Conservation (phyloP, 2,329 filamentous ascomycete species). For the Ambrosiella cleistominuta region DNA sequence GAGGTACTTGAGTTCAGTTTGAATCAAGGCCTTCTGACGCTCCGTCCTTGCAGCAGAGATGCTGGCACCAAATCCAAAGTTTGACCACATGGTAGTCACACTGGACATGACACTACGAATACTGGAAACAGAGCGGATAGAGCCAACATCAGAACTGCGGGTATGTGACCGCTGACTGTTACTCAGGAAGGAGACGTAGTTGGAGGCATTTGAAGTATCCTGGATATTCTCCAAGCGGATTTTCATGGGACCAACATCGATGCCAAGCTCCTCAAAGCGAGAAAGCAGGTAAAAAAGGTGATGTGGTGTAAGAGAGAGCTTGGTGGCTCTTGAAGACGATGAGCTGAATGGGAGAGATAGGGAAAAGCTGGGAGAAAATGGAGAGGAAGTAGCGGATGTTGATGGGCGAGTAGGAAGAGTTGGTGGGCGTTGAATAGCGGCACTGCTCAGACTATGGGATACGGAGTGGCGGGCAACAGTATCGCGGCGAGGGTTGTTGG, state of each 20-base stretch:
- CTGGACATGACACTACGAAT: slow-evolving; percentile 94
- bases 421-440: slow-evolving; percentile 33
- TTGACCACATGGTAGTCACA: slow-evolving; percentile 86
- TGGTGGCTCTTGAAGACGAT: slow-evolving; percentile 70
- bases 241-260: slow-evolving; percentile 89
- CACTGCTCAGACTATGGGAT: slow-evolving; percentile 44
- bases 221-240: slow-evolving; percentile 88
- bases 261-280: slow-evolving; percentile 81
- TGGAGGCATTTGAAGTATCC: slow-evolving; percentile 66
- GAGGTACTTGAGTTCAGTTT: slow-evolving; percentile 82
- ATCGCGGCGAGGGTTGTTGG: slow-evolving; percentile 68
- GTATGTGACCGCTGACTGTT: slow-evolving; percentile 67
- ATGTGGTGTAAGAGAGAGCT: slow-evolving; percentile 82
- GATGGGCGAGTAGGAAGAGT: slow-evolving; percentile 43
- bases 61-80: slow-evolving; percentile 64
- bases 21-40: slow-evolving; percentile 69
- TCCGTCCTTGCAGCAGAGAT: slow-evolving; percentile 70
- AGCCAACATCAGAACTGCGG: slow-evolving; percentile 66
- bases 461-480: slow-evolving; percentile 49
- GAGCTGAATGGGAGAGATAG: slow-evolving; percentile 76
- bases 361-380: slow-evolving; percentile 70
- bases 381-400: slow-evolving; percentile 50
- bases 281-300: slow-evolving; percentile 94
- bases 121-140: slow-evolving; percentile 88
- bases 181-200: slow-evolving; percentile 90